phyloP scores from a whole-genome alignment of 768 basidiomycete species.

The Chiua virens region DNA sequence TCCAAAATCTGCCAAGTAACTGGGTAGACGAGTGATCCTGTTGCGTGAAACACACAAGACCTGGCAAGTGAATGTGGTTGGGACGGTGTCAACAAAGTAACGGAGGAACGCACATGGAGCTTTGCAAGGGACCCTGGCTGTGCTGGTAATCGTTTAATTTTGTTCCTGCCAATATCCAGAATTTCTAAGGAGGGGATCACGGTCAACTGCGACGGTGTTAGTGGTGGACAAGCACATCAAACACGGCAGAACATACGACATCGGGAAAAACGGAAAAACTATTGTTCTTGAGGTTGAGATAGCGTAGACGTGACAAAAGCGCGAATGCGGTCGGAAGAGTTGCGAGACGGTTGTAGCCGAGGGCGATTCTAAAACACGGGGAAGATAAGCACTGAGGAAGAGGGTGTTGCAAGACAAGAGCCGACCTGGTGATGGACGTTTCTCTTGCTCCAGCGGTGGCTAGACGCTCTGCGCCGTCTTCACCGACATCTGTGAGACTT shows the following conservation, averaged over 20 bases:
- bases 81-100: background rate
- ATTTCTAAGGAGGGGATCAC: constrained; percentile 87
- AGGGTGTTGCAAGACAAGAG: constrained; percentile 8
- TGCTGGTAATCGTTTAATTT: constrained; percentile 74
- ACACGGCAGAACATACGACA: constrained; percentile 58
- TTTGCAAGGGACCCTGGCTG: constrained; percentile 76
- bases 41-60: constrained; percentile 88
- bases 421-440: constrained; percentile 58
- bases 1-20: constrained; percentile 72
- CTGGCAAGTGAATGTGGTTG: constrained; percentile 37
- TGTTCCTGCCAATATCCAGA: constrained; percentile 92
- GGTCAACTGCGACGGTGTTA: constrained; percentile 58
- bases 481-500: constrained; percentile 72
- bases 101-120: constrained; percentile 56
- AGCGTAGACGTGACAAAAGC: constrained; percentile 70
- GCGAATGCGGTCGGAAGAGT: constrained; percentile 76
- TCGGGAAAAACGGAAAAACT: constrained; percentile 79
- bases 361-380: constrained; percentile 61
- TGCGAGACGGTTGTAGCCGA: constrained; percentile 81
- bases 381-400: constrained; percentile 4
- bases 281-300: constrained; percentile 87
- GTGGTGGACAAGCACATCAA: constrained; percentile 1
- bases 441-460: constrained; percentile 54
- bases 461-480: constrained; percentile 76
- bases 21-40: constrained; percentile 74